Evolutionary conservation across 176 grass and related monocot genomes (phyloP).

Genomic region (Triticum turgidum): DNA sequence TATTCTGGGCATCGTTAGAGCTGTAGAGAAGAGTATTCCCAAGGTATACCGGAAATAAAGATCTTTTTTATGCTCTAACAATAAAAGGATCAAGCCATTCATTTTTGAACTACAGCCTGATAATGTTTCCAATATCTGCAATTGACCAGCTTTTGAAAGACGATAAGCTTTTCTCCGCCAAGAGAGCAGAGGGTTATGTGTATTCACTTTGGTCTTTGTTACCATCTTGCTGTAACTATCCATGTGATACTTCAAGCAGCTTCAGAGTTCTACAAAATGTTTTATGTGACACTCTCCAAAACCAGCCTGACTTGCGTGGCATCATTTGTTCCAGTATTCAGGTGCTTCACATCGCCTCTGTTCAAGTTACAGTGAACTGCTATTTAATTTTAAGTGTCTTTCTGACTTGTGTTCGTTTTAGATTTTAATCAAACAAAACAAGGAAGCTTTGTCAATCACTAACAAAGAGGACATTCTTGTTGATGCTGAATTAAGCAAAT

Average conservation of each 20-base stretch:
- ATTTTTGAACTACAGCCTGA: constrained; percentile 20
- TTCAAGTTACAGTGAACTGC: constrained; percentile 17
- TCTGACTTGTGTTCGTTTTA: constrained; percentile 43
- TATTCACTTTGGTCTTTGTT: constrained; percentile 95
- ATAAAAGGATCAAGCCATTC: constrained; percentile 1
- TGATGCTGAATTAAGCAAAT: constrained; percentile 67
- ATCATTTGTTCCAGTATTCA: constrained; percentile 90
- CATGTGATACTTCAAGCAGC: constrained; percentile 64
- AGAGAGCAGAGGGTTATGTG: constrained; percentile 81
- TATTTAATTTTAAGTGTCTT: constrained; percentile 10
- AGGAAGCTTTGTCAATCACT: constrained; percentile 47
- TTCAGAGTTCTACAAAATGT: constrained; percentile 62
- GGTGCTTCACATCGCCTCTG: constrained; percentile 41
- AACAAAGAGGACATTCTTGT: constrained; percentile 31
- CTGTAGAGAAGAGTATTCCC: constrained; percentile 61
- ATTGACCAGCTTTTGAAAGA: constrained; percentile 69
- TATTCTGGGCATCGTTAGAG: constrained; percentile 55
- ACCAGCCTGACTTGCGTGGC: constrained; percentile 63
- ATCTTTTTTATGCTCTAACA: not conserved
- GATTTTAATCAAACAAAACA: constrained; percentile 95
- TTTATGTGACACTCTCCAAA: constrained; percentile 66
- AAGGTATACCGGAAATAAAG: constrained; percentile 50
- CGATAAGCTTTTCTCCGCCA: constrained; percentile 72
- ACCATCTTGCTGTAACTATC: constrained; percentile 91
- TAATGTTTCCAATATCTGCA: constrained; percentile 22